These are phyloP conservation scores for Boletus rubropictus DNA, from an alignment of 768 basidiomycete species.

Conservation along the genomic window DNA sequence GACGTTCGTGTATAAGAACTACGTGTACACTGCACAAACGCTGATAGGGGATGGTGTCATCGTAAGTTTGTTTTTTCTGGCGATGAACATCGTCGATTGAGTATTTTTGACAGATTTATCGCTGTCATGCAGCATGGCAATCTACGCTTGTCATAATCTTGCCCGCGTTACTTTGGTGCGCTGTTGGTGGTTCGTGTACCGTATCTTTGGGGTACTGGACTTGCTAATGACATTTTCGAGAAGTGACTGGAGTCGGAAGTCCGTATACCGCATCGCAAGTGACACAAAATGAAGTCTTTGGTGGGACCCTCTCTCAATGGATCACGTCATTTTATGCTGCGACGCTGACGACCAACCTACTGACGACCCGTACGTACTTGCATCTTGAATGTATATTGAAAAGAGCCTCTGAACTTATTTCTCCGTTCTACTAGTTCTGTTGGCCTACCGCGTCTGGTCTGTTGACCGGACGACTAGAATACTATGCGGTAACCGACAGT, in stretches of 20 bases:
- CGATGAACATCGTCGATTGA: no score
- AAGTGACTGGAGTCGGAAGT: neutral
- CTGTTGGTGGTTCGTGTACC: neutral
- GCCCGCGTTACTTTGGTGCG: neutral
- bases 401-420: no score
- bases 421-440: neutral
- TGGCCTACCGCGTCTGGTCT: neutral
- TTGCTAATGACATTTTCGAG: no score
- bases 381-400: neutral
- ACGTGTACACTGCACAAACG: neutral
- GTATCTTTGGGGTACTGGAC: no score
- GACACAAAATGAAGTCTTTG: neutral
- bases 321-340: conserved; percentile 1
- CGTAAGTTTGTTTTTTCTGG: neutral
- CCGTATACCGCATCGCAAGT: neutral
- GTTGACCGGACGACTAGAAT: neutral
- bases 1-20: neutral
- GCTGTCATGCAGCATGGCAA: neutral
- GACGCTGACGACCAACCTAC: conserved; percentile 1
- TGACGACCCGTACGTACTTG: neutral
- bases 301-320: neutral
- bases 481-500: neutral
- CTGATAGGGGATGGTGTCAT: neutral
- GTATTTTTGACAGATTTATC: neutral
- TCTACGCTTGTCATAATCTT: neutral